These are phyloP conservation scores for Sclerotinia glacialis DNA, from an alignment of 2,329 filamentous ascomycete species.

Conservation along the genomic window DNA sequence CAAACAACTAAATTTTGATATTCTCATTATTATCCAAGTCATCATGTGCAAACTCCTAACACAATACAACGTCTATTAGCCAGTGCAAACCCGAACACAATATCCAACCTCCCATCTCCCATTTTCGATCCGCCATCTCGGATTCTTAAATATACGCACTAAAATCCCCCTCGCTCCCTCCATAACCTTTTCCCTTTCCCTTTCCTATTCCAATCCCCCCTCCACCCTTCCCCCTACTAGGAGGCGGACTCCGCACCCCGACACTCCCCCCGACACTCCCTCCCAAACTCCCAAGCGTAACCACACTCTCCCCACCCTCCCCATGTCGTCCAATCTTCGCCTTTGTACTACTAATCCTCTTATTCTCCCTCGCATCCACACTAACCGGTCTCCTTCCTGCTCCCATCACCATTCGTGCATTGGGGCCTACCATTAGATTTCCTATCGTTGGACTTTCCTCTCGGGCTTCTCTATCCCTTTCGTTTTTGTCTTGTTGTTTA, in stretches of 20 bases:
- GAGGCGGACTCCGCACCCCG: not conserved
- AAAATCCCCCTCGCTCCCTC: constrained; percentile 8
- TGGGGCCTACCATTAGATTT: constrained; percentile 20
- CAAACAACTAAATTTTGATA: not conserved
- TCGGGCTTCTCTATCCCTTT: not conserved
- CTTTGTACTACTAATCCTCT: constrained; percentile 25
- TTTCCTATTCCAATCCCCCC: not conserved
- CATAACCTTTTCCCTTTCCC: not conserved
- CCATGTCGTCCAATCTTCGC: constrained; percentile 24
- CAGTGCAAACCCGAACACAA: no score
- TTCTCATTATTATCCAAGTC: not conserved
- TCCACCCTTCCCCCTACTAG: not conserved
- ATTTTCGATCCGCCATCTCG: not conserved
- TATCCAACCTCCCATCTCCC: not conserved
- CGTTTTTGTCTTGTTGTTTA: constrained; percentile 18
- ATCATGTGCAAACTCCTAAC: not conserved
- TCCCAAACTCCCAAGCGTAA: not conserved
- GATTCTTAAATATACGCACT: constrained; percentile 1
- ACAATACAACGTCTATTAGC: not conserved
- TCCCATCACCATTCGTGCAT: constrained; percentile 28
- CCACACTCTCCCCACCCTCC: constrained; percentile 11
- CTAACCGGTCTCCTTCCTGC: constrained; percentile 31
- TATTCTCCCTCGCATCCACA: constrained; percentile 28
- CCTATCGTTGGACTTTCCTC: constrained; percentile 20
- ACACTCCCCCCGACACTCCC: not conserved